These are phyloP conservation scores for Tulasnella sp. DNA, from an alignment of 768 basidiomycete genomes.

Conservation along the genomic window DNA sequence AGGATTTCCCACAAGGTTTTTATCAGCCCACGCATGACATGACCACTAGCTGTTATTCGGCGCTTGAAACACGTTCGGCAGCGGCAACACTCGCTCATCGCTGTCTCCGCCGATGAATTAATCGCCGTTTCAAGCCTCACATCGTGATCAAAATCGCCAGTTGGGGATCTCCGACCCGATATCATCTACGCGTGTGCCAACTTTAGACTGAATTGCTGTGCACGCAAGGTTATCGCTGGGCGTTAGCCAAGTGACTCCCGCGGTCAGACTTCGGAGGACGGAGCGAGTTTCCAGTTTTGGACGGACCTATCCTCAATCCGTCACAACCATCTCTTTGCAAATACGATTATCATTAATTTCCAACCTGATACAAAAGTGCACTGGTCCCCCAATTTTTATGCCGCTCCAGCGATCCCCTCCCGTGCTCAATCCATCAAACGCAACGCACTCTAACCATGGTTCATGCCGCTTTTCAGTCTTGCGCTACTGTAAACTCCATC, in stretches of 20 bases:
- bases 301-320: neutral
- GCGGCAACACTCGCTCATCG: neutral
- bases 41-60: neutral
- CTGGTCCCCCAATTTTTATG: neutral
- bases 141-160: neutral
- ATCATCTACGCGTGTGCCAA: neutral
- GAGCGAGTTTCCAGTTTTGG: neutral
- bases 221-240: neutral
- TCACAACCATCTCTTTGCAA: neutral
- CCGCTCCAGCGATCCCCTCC: neutral
- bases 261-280: neutral
- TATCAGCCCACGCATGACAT: neutral
- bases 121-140: neutral
- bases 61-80: neutral
- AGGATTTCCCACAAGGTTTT: neutral
- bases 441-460: neutral
- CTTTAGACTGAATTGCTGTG: neutral
- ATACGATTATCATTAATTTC: neutral
- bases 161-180: too few relatives aligned
- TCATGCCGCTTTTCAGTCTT: neutral
- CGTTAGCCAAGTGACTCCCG: neutral
- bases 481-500: neutral
- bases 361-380: neutral
- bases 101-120: conserved; percentile 5
- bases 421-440: neutral